These are phyloP conservation scores for Fragaria ananassa DNA, from an alignment of 306 rosid species.

Conservation along the genomic window DNA sequence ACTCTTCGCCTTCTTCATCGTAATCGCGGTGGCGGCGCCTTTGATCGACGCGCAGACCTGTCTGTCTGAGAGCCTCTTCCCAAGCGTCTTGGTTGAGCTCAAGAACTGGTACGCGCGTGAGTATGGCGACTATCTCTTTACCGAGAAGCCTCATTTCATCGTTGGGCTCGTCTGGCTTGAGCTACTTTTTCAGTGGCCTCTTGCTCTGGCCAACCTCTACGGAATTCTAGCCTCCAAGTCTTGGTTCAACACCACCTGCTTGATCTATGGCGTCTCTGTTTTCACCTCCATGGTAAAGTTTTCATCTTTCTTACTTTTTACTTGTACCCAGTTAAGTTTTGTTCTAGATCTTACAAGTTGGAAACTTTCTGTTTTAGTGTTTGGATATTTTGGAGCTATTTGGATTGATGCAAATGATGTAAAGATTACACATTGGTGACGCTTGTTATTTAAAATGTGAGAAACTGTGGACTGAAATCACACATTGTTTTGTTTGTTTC, in stretches of 20 bases:
- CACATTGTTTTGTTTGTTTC: not conserved
- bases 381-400: not conserved
- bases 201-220: slow-evolving; percentile 52
- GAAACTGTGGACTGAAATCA: not conserved
- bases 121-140: slow-evolving; percentile 58
- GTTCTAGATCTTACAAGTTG: not conserved
- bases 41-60: slow-evolving; percentile 55
- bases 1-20: slow-evolving; percentile 47
- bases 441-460: not conserved
- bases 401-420: not conserved
- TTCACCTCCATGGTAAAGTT: slow-evolving; percentile 61
- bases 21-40: slow-evolving; percentile 55
- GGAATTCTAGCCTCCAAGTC: slow-evolving; percentile 48
- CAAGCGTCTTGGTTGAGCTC: slow-evolving; percentile 42
- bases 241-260: slow-evolving; percentile 78
- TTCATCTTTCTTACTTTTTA: not conserved
- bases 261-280: slow-evolving; percentile 72
- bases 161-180: slow-evolving; percentile 72
- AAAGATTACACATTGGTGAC: not conserved
- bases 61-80: slow-evolving; percentile 50
- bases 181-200: slow-evolving; percentile 83
- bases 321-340: not conserved
- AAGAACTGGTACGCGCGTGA: slow-evolving; percentile 46
- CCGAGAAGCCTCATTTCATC: slow-evolving; percentile 63
- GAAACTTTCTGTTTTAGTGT: not conserved